Evolutionary conservation across 1,139 yeast genomes (phyloP), one percentile per base, ranked within the genome.

Genomic region (Taphrina betulina): DNA sequence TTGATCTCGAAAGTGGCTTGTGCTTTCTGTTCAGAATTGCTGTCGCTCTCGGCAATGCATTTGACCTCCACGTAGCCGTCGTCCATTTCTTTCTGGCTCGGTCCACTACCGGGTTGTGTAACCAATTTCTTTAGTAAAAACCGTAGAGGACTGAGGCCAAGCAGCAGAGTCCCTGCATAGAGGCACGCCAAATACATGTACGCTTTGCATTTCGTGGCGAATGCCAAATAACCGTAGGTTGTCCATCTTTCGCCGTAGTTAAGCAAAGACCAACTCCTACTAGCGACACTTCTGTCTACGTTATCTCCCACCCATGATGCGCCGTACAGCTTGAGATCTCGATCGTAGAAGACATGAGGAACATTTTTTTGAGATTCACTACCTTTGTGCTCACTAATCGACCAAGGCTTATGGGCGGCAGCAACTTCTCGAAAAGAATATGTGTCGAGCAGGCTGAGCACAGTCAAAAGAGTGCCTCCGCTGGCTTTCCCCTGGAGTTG

Each of bases 391-490:
- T 41, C 24, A 19, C 42, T 35, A 4, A 45, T 14, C n/a, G 52
- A 35, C 41, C 42, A 45, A 7, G 52, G 52, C n/a, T 34, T 34
- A 24, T 35, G 41, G 10, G 52, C 52, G 3, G 12, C 52, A 5
- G 42, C 24, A 7, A 45, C 26, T 2, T 45, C 42, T 10, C 10
- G 7, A 22, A 45, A 16, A 5, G 42, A 24, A 22, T 26, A 45
- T 10, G 17, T 23, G n/a, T 45, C 52, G 1, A 35, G 16, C 8
- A 45, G 34, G 16, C 24, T 34, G 17, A 36, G 24, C n/a, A 45
- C 23, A 5, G 52, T 24, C 20, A 33, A 34, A 41, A 45, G 35
- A 14, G 52, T 45, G 4, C 52, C 52, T 14, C 52, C 52, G 26
- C 42, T 35, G 19, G 28, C 42, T 2, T 29, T 23, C 4, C 52